Evolutionary conservation across 495 filamentous ascomycete species (phyloP).

Genomic region (Bryoglossum gracile): DNA sequence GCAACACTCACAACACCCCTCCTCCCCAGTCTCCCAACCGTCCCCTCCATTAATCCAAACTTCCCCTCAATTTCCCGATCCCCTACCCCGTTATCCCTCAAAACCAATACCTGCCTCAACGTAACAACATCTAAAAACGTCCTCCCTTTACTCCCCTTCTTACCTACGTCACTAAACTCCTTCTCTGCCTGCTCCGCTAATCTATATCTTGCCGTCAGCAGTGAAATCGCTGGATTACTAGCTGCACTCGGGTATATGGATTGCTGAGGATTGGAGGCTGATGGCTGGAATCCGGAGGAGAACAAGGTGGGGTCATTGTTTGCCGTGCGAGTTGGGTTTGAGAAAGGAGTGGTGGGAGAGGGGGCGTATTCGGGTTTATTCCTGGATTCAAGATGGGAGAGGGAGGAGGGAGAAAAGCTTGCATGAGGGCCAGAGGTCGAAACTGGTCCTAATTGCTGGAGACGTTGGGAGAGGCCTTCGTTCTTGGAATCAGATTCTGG

Average conservation of each 20-base stretch:
- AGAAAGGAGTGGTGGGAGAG: not conserved
- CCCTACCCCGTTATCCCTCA: constrained; percentile 49
- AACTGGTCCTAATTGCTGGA: constrained; percentile 58
- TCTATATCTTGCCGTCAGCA: constrained; percentile 18
- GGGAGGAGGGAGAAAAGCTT: constrained; percentile 39
- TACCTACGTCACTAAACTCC: constrained; percentile 42
- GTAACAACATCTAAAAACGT: constrained; percentile 55
- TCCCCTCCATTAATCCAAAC: constrained; percentile 50
- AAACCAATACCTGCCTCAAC: constrained; percentile 50
- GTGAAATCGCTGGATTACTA: constrained; percentile 17
- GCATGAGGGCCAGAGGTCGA: constrained; percentile 40
- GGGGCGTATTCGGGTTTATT: not conserved
- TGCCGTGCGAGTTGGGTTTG: not conserved
- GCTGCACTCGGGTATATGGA: constrained; percentile 2
- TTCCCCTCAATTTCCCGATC: constrained; percentile 50
- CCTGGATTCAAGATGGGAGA: constrained; percentile 2
- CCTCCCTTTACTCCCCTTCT: constrained; percentile 39
- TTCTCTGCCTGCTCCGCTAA: constrained; percentile 35
- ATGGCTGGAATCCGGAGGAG: not conserved
- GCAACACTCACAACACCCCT: constrained; percentile 40
- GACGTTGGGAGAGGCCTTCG: constrained; percentile 45
- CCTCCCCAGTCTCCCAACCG: constrained; percentile 47
- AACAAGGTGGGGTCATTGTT: not conserved
- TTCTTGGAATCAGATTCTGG: constrained; percentile 57
- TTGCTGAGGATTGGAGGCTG: constrained; percentile 1